These are phyloP conservation scores for Hypsizygus marmoreus DNA, from an alignment of 768 basidiomycete genomes.

Conservation along the genomic window DNA sequence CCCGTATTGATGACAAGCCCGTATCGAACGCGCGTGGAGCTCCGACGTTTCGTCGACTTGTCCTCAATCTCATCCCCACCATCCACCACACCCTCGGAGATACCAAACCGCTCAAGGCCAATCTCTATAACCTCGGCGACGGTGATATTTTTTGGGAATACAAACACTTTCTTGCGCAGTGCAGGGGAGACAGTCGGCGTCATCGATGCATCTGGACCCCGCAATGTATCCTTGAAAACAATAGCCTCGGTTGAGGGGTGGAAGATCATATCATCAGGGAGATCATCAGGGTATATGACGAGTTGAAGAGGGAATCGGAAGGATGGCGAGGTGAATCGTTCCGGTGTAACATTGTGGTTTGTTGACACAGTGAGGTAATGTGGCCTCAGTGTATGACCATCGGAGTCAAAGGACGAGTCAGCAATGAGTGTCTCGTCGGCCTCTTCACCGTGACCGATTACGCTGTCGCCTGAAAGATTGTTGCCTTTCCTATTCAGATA, in stretches of 20 bases:
- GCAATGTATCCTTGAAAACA: constrained; percentile 78
- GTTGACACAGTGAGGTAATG: constrained; percentile 47
- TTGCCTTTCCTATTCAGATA: constrained; percentile 76
- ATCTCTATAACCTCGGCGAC: constrained; percentile 96
- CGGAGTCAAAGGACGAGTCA: constrained; percentile 34
- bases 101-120: constrained; percentile 91
- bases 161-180: constrained; percentile 79
- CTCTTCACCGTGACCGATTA: constrained; percentile 32
- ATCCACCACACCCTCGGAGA: constrained; percentile 95
- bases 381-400: constrained; percentile 27
- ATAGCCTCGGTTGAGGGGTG: constrained; percentile 93
- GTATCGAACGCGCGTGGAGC: constrained; percentile 79
- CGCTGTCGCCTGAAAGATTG: constrained; percentile 41
- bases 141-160: constrained; percentile 92
- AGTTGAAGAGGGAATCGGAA: constrained; percentile 85
- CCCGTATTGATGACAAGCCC: constrained; percentile 66
- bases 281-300: constrained; percentile 84
- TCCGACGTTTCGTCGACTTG: constrained; percentile 80
- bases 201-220: constrained; percentile 47
- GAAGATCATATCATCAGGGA: constrained; percentile 94
- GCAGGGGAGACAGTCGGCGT: constrained; percentile 59
- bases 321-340: constrained; percentile 82
- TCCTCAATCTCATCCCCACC: constrained; percentile 99
- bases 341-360: constrained; percentile 52
- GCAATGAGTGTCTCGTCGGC: constrained; percentile 46